Base-by-base conservation (phyloP, 805 yeast genomes). In the Spathaspora passalidarum region DNA sequence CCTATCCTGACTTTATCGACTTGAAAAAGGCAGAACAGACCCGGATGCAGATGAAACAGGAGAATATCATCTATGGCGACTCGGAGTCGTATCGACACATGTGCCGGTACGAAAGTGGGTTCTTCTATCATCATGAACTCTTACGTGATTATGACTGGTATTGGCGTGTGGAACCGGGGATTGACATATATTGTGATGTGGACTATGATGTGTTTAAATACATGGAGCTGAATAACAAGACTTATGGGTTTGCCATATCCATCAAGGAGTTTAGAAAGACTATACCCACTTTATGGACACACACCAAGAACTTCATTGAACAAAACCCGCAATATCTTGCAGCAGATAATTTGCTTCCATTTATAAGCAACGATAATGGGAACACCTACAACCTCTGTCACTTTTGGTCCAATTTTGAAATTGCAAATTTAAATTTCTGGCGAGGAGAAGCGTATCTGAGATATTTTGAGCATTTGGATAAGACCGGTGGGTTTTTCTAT, bases 91-190 rank as follows among this genome's bases (percentile, higher is more conserved):
- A 88, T 68, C 81, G 96, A 70, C 95, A 89, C 65, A 89, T 89
- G 97, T 89, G 97, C 65, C 78, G 97, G 60, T 90, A 76, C 60
- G 95, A 88, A 66, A 84, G 94, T 11, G 97, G 97, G 0, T 86
- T 89, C 68, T 90, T 90, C 68, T 89, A 79, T 75, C 79, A 84
- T 66, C 94, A 88, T 61, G 84, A 84, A 37, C 60, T 86, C 47
- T 63, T 90, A 75, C 73, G 72, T 46, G 84, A 87, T 14, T 89
- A 82, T 64, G 89, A 86, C 49, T 90, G 84, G 76, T 90, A 90
- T 74, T 90, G 97, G 97, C 81, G 97, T 68, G 96, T 90, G 45
- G 97, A 90, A 66, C 96, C 97, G 16, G 87, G 82, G 62, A 78
- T 86, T 62, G 79, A 79, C 64, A 79, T 89, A 56, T 84, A 73